Evolutionary conservation across 1,284 basidiomycete species (phyloP), one percentile per base, ranked within the genome.

Genomic region (Neonothopanus nambi): DNA sequence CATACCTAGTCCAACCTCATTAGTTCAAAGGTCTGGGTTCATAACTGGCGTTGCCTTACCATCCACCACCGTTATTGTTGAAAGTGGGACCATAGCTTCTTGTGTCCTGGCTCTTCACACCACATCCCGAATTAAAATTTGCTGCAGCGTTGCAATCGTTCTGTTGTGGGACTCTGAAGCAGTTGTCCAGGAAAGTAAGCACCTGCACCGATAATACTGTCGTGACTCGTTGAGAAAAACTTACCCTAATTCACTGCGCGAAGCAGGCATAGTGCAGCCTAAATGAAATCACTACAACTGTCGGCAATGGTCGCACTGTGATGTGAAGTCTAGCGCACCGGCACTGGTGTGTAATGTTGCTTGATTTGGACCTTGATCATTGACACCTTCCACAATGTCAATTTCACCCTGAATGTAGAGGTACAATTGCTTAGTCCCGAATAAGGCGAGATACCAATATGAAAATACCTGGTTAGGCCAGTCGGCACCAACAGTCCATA

Each of bases 321-420:
- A 11, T 9, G 45, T 26, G 18, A 15, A n/a, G n/a, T 33, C 30
- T 9, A 9, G 62, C 70, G 62, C 43, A 75, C 77, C 75, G 17
- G 74, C 46, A 54, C 67, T 72, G 0, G 87, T 87, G 65, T 91
- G 89, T 9, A 92, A 68, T 12, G 84, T 86, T 2, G 78, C 75
- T 48, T 74, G 71, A 62, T 91, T 82, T 11, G 81, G 75, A 0
- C 66, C 64, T 59, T 74, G 66, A 60, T 79, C 76, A 60, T 89
- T 87, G 35, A 87, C 80, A 12, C 81, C 86, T 66, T 89, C 87
- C 13, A 89, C 51, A 45, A 89, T 84, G 66, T 89, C 87, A 21
- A 87, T 76, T 65, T 89, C 82, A 1, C 83, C 84, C 81, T 81
- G 54, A 15, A 18, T 5, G 30, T 13, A n/a, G n/a, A n/a, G n/a